Conservation (phyloP, 2,329 filamentous ascomycete genomes). For the Fusarium oxysporum region DNA sequence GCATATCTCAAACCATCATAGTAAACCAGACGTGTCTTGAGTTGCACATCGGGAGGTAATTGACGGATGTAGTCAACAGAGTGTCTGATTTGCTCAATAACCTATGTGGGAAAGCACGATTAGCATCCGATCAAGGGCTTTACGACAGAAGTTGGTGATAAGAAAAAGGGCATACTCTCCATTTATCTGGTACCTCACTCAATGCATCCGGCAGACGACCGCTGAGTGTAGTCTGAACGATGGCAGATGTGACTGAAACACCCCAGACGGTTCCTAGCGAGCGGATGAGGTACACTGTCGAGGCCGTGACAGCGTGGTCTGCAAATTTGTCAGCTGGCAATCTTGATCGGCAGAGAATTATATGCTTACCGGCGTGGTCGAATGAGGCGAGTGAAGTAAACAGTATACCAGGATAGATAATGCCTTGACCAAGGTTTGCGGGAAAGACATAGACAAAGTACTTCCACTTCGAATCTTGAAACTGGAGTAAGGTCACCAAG, state of each 20-base stretch:
- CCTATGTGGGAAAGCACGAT: conserved; percentile 51
- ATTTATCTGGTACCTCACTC: conserved; percentile 67
- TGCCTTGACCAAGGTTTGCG: conserved; percentile 69
- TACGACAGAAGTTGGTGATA: neutral
- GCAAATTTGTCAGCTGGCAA: neutral
- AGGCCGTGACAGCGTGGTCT: conserved; percentile 73
- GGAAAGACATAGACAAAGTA: conserved; percentile 69
- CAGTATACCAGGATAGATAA: conserved; percentile 67
- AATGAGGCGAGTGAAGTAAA: conserved; percentile 73
- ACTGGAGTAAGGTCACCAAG: conserved; percentile 61
- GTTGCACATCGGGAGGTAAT: conserved; percentile 67
- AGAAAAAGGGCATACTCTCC: conserved; percentile 60
- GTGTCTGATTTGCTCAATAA: conserved; percentile 71
- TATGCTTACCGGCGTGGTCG: conserved; percentile 63
- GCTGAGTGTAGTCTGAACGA: conserved; percentile 71
- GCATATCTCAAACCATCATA: conserved; percentile 68
- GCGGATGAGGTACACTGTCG: conserved; percentile 72
- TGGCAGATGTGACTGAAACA: conserved; percentile 70
- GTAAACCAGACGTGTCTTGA: conserved; percentile 67
- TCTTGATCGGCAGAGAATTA: neutral
- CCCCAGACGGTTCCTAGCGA: conserved; percentile 74
- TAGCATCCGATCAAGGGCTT: conserved; percentile 23
- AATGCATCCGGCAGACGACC: conserved; percentile 64
- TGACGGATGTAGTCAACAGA: conserved; percentile 67
- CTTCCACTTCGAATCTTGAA: conserved; percentile 63